Evolutionary conservation across 225 moss, liverwort and hornwort species (phyloP), one percentile per base, ranked within the genome.

Genomic region (Physcomitrellopsis africana): DNA sequence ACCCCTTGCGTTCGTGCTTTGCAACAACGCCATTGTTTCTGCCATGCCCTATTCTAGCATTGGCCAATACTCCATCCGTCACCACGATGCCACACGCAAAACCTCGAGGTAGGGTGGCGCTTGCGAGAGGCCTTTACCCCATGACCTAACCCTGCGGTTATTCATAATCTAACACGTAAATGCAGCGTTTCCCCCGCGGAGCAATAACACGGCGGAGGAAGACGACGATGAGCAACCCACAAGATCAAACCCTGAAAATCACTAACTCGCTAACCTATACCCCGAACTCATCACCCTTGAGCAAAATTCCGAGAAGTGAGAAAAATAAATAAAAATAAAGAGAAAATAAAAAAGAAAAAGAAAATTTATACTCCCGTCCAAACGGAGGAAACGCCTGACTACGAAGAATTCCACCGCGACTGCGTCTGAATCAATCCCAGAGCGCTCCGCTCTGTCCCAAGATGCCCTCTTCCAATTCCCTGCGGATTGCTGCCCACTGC

Each of bases 131-230:
- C 75, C 67, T 37, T 37, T 7, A 37, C 32, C 32, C 32, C 32
- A 15, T 44, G 64, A 58, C 72, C 79, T 64, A 5, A 24, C 65
- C 32, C 75, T 54, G 52, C 81, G 68, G 64, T 85, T 81, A 76
- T 67, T 85, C 81, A 81, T 85, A 14, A 17, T 16, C 4, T 10
- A 11, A 61, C 60, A 61, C 1, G 23, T 26, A 10, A 19, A 37
- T 9, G 65, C 66, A 27, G 0, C 20, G 5, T 24, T 20, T 9
- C 41, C 58, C 49, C 37, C 13, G 41, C 23, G 57, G 43, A 69
- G 60, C 32, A 37, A 53, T 37, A 47, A 11, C 43, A 3, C 53
- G 7, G 2, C 32, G 7, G 7, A 37, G 32, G 32, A 7, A 37
- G 32, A 37, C 32, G 32, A 37, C 32, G 32, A 37, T 1, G 32